Base-by-base conservation (phyloP, 2,329 filamentous ascomycete species). In the Curvularia sp. region DNA sequence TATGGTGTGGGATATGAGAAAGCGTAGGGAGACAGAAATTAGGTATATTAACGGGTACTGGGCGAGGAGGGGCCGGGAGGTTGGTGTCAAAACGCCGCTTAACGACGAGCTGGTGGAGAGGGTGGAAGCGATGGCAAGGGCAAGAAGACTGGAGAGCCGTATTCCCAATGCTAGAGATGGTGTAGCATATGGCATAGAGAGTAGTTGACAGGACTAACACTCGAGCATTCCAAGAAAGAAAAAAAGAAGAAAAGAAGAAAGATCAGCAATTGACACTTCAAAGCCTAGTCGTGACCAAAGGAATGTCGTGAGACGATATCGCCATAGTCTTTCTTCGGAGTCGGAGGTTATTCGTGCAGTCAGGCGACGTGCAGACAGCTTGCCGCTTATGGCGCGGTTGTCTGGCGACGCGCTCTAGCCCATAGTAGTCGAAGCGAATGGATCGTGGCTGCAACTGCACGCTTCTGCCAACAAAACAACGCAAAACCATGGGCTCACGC, bases 401-500 rank as follows among this genome's bases (percentile, higher is more conserved):
- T 38, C 49, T 42, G 30, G 46, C 32, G 25, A 41, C 30, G 43
- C 27, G 27, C 47, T 43, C 38, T 23, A 47, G 30, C 15, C 34
- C 28, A 13, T n/a, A n/a, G n/a, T n/a, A n/a, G 25, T 4, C 25
- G 27, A 18, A 41, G 10, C 25, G 9, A 13, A 10, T 18, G 12
- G 10, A 12, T 36, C 12, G 36, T 38, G 15, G 38, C 49, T 53
- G 49, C 54, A 47, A 47, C 30, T 23, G 53, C 53, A 48, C 42
- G 41, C 42, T 27, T 53, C 23, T 13, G 49, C 42, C 36, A 27
- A 18, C 19, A 18, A 9, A 5, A 41, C 23, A 51, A 15, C 32
- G 15, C 21, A 49, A 49, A 38, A 49, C 15, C 18, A 23, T 19
- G 15, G 3, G 23, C 61, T 69, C 66, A 69, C 66, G 66, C 66